Percentiles rank a stretch among this genome's conserved stretches.
Conservation (phyloP, 108 stramenopile genomes). For the Fistulifera solaris region DNA sequence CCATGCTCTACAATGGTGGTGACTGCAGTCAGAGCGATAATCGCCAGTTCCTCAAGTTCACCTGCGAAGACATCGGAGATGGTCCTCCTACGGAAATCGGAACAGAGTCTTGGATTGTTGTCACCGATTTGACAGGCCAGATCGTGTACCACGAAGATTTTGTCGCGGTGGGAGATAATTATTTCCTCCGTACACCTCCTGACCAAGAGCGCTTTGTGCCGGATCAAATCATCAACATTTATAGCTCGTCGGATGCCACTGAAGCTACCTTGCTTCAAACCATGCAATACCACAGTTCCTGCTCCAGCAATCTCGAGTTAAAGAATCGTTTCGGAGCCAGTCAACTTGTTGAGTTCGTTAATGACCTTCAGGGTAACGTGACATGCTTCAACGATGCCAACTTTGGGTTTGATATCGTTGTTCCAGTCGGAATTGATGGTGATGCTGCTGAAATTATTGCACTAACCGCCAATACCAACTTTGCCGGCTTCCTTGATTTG, state of each 20-base stretch:
- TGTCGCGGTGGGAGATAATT: neutral
- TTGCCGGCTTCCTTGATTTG: no score
- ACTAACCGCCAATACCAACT: no score
- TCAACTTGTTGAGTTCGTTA: conserved; percentile 1
- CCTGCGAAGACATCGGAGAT: neutral
- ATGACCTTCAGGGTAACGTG: conserved; percentile 7
- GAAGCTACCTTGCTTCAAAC: conserved; percentile 4
- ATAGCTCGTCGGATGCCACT: neutral
- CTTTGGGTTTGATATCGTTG: no score
- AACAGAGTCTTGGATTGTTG: conserved; percentile 1
- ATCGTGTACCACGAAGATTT: conserved; percentile 1
- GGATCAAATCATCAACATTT: neutral
- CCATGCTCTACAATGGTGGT: conserved; percentile 1
- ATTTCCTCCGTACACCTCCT: neutral
- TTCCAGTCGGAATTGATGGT: no score
- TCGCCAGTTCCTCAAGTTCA: neutral
- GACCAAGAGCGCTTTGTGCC: neutral
- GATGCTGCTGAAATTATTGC: no score
- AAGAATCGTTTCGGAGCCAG: conserved; percentile 5
- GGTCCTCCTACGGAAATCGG: neutral
- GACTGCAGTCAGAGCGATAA: neutral
- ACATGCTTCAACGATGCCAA: no score
- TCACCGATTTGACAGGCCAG: neutral
- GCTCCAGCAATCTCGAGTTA: neutral
- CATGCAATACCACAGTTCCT: conserved; percentile 2